Conservation (phyloP, 2,329 filamentous ascomycete genomes). For the Taxawa tesnikishii region DNA sequence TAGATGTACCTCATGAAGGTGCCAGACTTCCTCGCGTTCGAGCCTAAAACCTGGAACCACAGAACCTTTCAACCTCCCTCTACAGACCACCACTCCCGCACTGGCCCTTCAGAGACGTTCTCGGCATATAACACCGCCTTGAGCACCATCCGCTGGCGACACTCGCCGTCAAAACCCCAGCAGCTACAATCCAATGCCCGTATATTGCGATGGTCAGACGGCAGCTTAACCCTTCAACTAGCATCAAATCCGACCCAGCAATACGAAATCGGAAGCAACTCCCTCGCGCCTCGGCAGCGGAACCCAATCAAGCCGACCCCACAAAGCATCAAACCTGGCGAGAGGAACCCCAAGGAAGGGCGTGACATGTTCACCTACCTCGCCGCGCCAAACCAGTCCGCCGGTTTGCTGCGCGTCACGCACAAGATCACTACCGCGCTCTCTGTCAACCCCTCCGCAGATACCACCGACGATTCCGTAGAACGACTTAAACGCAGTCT, state of each 20-base stretch:
- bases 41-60: conserved; percentile 54
- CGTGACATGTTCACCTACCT: conserved; percentile 68
- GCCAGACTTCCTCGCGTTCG: conserved; percentile 58
- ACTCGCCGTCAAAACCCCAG: conserved; percentile 51
- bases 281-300: conserved; percentile 48
- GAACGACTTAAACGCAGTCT: conserved; percentile 56
- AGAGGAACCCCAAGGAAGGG: conserved; percentile 45
- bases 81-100: conserved; percentile 42
- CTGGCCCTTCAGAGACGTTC: conserved; percentile 34
- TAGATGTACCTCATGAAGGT: conserved; percentile 60
- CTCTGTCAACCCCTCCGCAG: conserved; percentile 53
- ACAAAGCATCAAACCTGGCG: conserved; percentile 19
- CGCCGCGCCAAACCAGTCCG: conserved; percentile 56
- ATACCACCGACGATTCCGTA: conserved; percentile 59
- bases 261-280: conserved; percentile 61
- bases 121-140: conserved; percentile 52
- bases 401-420: conserved; percentile 57
- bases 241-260: conserved; percentile 56
- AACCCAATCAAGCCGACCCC: conserved; percentile 38
- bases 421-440: conserved; percentile 66
- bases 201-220: conserved; percentile 68
- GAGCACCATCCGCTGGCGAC: conserved; percentile 57
- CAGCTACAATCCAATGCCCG: conserved; percentile 63
- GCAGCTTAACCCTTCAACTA: conserved; percentile 62
- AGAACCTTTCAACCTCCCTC: conserved; percentile 53